Conservation (phyloP, 768 basidiomycete species). For the Megacollybia marginata region DNA sequence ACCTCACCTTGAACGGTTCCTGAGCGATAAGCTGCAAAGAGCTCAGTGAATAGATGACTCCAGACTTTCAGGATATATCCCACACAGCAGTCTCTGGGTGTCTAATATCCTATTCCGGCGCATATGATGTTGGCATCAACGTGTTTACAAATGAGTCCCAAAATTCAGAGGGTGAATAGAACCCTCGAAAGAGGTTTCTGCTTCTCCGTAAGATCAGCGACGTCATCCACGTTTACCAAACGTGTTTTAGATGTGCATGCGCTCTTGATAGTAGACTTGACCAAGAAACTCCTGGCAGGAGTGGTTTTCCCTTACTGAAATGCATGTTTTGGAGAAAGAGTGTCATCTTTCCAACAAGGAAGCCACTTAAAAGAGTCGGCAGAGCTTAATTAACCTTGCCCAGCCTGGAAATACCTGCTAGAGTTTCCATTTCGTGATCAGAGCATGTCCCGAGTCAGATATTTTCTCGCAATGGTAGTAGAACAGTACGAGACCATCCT, state of each 20-base stretch:
- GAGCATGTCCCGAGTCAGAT: neutral
- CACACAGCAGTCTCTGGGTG: neutral
- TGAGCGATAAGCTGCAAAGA: neutral
- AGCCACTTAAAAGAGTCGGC: neutral
- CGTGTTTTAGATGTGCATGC: neutral
- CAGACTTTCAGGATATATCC: neutral
- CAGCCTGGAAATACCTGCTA: neutral
- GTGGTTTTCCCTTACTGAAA: neutral
- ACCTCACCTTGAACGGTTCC: too few species aligned
- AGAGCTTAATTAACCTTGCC: neutral
- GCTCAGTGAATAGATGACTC: neutral
- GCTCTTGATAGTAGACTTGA: neutral
- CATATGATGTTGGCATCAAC: neutral
- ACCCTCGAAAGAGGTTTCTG: neutral
- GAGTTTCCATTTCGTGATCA: neutral
- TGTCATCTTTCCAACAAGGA: neutral
- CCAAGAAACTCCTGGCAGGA: neutral
- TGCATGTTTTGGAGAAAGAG: neutral
- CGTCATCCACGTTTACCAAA: neutral
- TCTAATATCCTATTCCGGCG: neutral
- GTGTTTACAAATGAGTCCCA: neutral
- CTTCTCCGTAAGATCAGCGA: neutral
- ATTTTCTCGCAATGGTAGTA: neutral
- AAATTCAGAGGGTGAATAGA: neutral
- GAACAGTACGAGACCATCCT: neutral